phyloP scores from a whole-genome alignment of 192 early-diverging fungal species.

The Gamsiella multidivaricata region DNA sequence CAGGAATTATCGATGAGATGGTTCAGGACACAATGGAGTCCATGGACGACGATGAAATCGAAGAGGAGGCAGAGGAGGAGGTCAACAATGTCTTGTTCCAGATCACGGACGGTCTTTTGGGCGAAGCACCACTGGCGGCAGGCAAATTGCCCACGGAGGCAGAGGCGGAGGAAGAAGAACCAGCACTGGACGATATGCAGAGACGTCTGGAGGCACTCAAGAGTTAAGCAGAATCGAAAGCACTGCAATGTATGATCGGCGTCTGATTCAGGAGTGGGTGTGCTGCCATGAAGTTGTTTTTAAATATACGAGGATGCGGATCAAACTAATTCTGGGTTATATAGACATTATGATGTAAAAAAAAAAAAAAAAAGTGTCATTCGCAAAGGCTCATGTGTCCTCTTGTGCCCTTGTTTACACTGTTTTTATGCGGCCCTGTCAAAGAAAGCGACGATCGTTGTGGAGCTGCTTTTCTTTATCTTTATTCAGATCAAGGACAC shows the following conservation, averaged over 20 bases:
- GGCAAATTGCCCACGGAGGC: conserved; percentile 55
- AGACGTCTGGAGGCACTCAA: conserved; percentile 85
- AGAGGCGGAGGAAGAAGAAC: conserved; percentile 74
- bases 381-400: no score
- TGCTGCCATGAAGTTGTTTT: no score
- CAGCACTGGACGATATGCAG: conserved; percentile 87
- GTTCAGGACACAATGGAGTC: conserved; percentile 88
- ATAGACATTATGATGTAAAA: no score
- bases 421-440: no score
- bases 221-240: conserved; percentile 57
- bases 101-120: conserved; percentile 77
- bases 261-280: no score
- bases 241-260: no score
- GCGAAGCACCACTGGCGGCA: conserved; percentile 25
- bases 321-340: no score
- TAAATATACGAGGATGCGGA: no score
- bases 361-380: no score
- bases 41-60: conserved; percentile 89
- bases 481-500: conserved; percentile 80
- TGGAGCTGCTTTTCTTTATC: no score
- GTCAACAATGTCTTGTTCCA: conserved; percentile 91
- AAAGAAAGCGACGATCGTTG: no score
- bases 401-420: no score
- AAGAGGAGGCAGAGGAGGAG: conserved; percentile 95
- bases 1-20: conserved; percentile 97